Conservation (phyloP, 345 rosid genomes). For the Lepidium didymum region DNA sequence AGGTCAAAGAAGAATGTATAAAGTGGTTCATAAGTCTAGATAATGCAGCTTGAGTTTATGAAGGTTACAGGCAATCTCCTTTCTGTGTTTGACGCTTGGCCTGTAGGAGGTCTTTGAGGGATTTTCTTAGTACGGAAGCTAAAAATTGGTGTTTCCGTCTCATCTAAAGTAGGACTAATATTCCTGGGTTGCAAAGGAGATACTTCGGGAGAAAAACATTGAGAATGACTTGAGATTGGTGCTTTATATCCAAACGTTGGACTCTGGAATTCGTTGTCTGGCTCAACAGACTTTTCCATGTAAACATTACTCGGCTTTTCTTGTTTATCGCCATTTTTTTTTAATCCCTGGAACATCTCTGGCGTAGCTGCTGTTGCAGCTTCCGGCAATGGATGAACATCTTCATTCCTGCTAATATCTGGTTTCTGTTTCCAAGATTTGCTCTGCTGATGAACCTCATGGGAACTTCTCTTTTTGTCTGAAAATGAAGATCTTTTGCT, state of each 20-base stretch:
- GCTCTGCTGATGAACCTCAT: constrained; percentile 24
- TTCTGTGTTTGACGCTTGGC: constrained; percentile 33
- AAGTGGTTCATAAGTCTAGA: not conserved
- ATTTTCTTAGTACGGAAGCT: constrained; percentile 33
- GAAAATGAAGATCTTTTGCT: constrained; percentile 45
- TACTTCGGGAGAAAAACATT: constrained; percentile 38
- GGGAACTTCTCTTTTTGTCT: constrained; percentile 29
- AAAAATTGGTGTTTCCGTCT: constrained; percentile 28
- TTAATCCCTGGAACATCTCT: constrained; percentile 25
- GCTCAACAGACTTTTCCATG: constrained; percentile 29
- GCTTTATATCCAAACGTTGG: constrained; percentile 53
- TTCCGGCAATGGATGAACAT: constrained; percentile 27
- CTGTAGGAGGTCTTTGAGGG: constrained; percentile 31
- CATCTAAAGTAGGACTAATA: constrained; percentile 32
- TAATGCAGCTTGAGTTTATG: constrained; percentile 13
- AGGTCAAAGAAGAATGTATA: constrained; percentile 13
- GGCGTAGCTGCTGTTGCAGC: constrained; percentile 30
- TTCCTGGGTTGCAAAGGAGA: constrained; percentile 30
- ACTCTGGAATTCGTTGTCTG: constrained; percentile 42
- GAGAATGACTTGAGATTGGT: constrained; percentile 39
- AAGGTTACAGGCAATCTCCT: constrained; percentile 50
- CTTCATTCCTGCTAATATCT: constrained; percentile 30
- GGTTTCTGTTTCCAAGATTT: constrained; percentile 21
- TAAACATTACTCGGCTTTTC: constrained; percentile 26
- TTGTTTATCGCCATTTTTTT: constrained; percentile 31